phyloP scores from a whole-genome alignment of 345 rosid species.

The Syzygium grande region DNA sequence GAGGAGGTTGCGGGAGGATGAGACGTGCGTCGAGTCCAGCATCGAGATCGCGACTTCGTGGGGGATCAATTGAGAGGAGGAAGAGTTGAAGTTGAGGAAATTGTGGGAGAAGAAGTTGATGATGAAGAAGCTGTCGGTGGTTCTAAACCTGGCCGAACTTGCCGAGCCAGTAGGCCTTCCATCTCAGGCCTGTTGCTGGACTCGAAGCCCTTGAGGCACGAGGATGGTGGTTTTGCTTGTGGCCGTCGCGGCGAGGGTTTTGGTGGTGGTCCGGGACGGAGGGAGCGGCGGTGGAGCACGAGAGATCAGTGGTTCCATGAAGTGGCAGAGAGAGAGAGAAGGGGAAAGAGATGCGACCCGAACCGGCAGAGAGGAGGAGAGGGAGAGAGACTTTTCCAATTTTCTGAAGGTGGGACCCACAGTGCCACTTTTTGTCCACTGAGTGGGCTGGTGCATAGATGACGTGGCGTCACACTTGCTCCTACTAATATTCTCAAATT shows the following conservation, averaged over 20 bases:
- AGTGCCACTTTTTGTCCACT: too few relatives aligned
- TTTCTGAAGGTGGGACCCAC: neutral
- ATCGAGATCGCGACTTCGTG: too few relatives aligned
- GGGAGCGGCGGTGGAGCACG: accelerated
- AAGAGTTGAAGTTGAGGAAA: neutral
- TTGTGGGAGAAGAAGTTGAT: too few relatives aligned
- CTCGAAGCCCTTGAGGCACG: neutral
- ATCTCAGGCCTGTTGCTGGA: neutral
- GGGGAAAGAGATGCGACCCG: too few relatives aligned
- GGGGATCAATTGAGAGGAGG: neutral
- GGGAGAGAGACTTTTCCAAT: neutral
- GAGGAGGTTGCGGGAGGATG: too few relatives aligned
- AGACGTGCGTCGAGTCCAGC: too few relatives aligned
- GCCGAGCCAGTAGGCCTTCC: neutral
- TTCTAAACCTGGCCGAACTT: neutral
- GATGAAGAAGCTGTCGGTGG: too few relatives aligned
- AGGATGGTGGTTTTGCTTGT: too few relatives aligned
- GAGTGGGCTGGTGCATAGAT: neutral
- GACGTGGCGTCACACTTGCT: too few relatives aligned
- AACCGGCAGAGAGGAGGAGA: neutral
- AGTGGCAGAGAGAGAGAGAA: too few relatives aligned
- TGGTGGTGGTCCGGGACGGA: neutral
- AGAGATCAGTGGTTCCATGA: neutral
- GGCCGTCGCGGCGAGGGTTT: neutral
- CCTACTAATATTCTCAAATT: neutral